Evolutionary conservation across 2,329 filamentous ascomycete genomes (phyloP).

Genomic region (Cladophialophora chaetospira): DNA sequence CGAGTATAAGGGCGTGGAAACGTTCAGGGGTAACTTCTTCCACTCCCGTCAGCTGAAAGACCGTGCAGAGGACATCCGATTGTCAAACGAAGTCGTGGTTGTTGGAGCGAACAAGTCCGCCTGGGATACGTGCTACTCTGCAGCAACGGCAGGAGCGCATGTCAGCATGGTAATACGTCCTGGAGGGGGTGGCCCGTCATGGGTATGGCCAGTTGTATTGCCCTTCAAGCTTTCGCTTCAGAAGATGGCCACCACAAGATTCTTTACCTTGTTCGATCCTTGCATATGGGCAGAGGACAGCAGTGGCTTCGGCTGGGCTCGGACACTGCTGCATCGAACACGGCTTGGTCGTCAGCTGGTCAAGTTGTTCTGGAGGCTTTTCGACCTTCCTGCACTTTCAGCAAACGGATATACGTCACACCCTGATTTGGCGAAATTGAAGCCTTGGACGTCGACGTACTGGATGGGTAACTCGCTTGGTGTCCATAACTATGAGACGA

Average conservation of each 20-base stretch:
- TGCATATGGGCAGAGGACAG: conserved; percentile 67
- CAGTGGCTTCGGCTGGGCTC: conserved; percentile 43
- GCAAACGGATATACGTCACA: conserved; percentile 50
- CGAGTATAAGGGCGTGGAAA: conserved; percentile 50
- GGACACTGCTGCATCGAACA: conserved; percentile 54
- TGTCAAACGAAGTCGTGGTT: conserved; percentile 51
- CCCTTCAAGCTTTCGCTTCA: conserved; percentile 66
- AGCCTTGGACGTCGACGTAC: conserved; percentile 47
- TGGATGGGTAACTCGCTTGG: conserved; percentile 61
- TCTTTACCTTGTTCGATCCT: conserved; percentile 73
- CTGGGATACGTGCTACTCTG: conserved; percentile 64
- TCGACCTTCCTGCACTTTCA: conserved; percentile 53
- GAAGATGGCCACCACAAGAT: conserved; percentile 65
- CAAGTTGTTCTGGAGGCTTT: conserved; percentile 55
- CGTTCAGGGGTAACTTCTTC: conserved; percentile 58
- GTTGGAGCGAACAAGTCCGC: conserved; percentile 65
- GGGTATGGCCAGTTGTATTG: conserved; percentile 57
- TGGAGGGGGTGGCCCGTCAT: conserved; percentile 61
- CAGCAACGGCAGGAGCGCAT: conserved; percentile 54
- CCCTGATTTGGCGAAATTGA: conserved; percentile 48
- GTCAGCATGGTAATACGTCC: conserved; percentile 62
- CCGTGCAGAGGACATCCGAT: conserved; percentile 39
- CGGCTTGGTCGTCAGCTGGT: conserved; percentile 53
- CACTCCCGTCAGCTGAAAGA: conserved; percentile 58
- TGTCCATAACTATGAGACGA: conserved; percentile 62